Base-by-base conservation (phyloP, 106 monocot genomes). In the Allium cepa region DNA sequence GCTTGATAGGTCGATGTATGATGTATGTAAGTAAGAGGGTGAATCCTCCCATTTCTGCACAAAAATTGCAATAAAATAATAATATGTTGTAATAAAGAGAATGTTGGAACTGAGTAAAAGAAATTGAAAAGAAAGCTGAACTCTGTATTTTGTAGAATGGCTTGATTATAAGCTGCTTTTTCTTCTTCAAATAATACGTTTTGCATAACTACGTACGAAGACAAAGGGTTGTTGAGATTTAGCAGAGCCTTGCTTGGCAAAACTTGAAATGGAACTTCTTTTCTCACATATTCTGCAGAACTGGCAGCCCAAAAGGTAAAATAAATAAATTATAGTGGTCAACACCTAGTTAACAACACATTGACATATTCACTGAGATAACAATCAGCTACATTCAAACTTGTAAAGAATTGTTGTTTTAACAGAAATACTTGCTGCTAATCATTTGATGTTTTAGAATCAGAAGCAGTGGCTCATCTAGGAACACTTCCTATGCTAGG, bases 1-100 rank as follows among this genome's bases (percentile, higher is more conserved):
- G 96, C 91, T 57, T 96, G 91, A 49, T 96, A 96, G 8, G 92
- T 88, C 17, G 96, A 92, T 22, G 86, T 83, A 60, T 96, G 96
- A 79, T 96, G 96, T 68, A 96, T 76, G 70, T 72, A 96, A 46
- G 86, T 82, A 50, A 92, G 96, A 11, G 96, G 96, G 75, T 96
- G 96, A 22, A 96, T 74, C 60, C 74, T 88, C 49, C 88, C 96
- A 76, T 92, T 74, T 48, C 96, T 96, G 78, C 11, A 60, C 63
- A 77, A 68, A 59, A 79, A 63, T 55, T 61, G n/a, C n/a, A 14
- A 59, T 70, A 49, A 18, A 26, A 22, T 26, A 2, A 13, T 3
- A 59, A 8, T 18, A 59, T 22, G 57, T 3, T 49, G 14, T 8
- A 59, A 15, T 55, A 12, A 53, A 53, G 7, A 70, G 9, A 4